A percentile compares a stretch with the other conserved stretches of the same genome.
Conservation (phyloP, 2,329 filamentous ascomycete genomes). For the Penicillium polonicum region DNA sequence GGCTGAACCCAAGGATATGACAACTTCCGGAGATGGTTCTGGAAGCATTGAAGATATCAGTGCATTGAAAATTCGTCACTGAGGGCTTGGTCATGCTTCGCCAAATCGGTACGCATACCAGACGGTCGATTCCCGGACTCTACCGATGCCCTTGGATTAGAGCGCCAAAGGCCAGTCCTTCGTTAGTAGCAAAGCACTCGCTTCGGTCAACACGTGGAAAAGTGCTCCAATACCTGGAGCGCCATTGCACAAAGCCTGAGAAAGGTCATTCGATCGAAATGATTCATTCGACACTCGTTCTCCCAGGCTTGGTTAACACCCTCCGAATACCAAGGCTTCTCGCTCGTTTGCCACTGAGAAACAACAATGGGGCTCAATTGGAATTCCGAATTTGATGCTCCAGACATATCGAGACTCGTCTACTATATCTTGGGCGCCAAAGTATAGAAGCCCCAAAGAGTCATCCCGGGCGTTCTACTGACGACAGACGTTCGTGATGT, state of each 20-base stretch:
- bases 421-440: not conserved
- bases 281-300: not conserved
- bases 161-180: not conserved
- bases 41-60: constrained; percentile 52
- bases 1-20: constrained; percentile 31
- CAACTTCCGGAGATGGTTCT: constrained; percentile 35
- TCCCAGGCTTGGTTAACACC: not conserved
- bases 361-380: not conserved
- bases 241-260: not conserved
- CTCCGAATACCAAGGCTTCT: not conserved
- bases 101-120: not conserved
- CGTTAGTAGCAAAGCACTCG: not conserved
- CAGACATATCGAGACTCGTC: not conserved
- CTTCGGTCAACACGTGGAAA: not conserved
- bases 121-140: not conserved
- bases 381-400: not conserved
- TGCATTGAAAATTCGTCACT: constrained; percentile 42
- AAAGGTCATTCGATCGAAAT: not conserved
- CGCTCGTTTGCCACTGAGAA: not conserved
- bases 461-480: not conserved
- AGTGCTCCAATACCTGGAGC: not conserved
- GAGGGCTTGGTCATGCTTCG: constrained; percentile 12
- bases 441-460: not conserved
- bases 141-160: not conserved
- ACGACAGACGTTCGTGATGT: not conserved